Evolutionary conservation across 352 stramenopile species (phyloP).

Genomic region (Halophytophthora batemanensis): DNA sequence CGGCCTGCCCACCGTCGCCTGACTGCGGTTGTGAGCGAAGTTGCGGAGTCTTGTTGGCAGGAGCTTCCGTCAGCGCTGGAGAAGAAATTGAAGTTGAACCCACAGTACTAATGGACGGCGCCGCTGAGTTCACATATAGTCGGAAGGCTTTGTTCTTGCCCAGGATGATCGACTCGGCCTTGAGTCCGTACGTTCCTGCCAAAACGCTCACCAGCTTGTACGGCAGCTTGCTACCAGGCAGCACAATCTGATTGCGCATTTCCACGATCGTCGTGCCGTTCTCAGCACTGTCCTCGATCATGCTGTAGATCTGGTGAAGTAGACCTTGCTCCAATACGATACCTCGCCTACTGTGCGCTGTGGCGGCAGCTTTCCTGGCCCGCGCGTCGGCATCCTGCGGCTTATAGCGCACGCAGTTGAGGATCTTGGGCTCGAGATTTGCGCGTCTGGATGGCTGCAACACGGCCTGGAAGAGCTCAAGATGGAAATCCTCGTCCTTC

Average conservation of each 20-base stretch:
- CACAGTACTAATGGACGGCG: slow-evolving; percentile 2
- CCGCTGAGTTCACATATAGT: slow-evolving; percentile 46
- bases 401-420: slow-evolving; percentile 80
- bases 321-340: slow-evolving; percentile 68
- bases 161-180: slow-evolving; percentile 70
- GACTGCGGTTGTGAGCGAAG: slow-evolving; percentile 1
- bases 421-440: slow-evolving; percentile 63
- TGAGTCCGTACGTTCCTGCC: slow-evolving; percentile 65
- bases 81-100: not conserved
- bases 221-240: slow-evolving; percentile 72
- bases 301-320: slow-evolving; percentile 62
- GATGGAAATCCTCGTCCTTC: slow-evolving; percentile 44
- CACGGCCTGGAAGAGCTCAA: slow-evolving; percentile 78
- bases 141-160: slow-evolving; percentile 83
- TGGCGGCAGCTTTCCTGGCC: slow-evolving; percentile 1
- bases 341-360: slow-evolving; percentile 17
- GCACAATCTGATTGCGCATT: slow-evolving; percentile 62
- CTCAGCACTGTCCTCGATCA: slow-evolving; percentile 66
- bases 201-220: slow-evolving; percentile 75
- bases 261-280: slow-evolving; percentile 73
- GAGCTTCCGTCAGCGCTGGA: not conserved
- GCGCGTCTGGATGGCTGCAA: slow-evolving; percentile 52
- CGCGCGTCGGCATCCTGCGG: slow-evolving; percentile 12
- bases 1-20: slow-evolving; percentile 6
- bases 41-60: not conserved